Evolutionary conservation across 139 green algal species (phyloP).

Genomic region (Pleodorina starrii): DNA sequence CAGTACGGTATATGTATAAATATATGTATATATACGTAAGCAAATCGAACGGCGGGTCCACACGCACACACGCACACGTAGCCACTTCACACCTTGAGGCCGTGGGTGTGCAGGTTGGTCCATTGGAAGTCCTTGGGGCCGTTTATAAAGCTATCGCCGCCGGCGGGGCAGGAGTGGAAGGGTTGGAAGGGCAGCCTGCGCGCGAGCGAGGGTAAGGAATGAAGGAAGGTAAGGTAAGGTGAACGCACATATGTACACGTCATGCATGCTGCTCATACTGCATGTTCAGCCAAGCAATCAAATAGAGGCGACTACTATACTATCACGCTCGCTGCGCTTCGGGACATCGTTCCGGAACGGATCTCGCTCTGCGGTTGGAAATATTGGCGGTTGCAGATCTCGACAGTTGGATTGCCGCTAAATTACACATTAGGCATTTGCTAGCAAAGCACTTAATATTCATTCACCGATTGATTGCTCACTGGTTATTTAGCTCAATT

Average conservation of each 20-base stretch:
- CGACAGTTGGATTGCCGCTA: neutral
- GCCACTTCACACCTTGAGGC: conserved; percentile 24
- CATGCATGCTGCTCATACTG: neutral
- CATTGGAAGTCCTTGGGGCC: conserved; percentile 18
- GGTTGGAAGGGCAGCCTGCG: conserved; percentile 33
- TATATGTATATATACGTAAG: neutral
- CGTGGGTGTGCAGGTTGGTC: conserved; percentile 48
- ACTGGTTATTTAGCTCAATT: conserved; percentile 12
- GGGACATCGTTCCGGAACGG: neutral
- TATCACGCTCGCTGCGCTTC: neutral
- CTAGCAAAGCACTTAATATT: neutral
- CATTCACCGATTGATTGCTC: neutral
- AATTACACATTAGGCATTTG: neutral
- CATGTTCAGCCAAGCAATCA: too few species aligned
- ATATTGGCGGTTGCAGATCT: neutral
- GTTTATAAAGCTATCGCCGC: neutral
- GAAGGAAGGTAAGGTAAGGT: neutral
- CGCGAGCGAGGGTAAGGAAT: neutral
- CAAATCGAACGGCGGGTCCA: too few species aligned
- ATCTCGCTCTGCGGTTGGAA: neutral
- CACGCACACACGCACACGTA: too few species aligned
- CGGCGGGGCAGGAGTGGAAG: conserved; percentile 7
- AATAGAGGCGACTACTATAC: neutral
- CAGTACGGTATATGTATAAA: neutral
- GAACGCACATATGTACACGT: neutral